phyloP scores from a whole-genome alignment of 768 basidiomycete genomes.

The Xerocomellus chrysenteron region DNA sequence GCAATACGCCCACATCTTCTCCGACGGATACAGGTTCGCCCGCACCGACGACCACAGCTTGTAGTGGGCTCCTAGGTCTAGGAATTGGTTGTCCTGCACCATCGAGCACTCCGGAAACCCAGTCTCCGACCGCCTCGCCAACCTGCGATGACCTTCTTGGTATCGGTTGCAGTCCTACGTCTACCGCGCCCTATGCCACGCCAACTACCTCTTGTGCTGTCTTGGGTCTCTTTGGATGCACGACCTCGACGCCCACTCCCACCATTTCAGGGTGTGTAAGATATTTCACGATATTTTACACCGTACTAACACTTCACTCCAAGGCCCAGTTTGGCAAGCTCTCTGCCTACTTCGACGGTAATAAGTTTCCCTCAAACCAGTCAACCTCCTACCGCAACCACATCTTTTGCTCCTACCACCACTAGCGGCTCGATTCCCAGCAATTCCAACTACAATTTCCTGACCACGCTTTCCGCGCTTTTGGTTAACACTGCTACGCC shows the following conservation, averaged over 20 bases:
- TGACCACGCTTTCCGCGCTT: conserved; percentile 35
- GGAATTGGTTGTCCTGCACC: conserved; percentile 16
- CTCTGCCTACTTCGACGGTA: conserved; percentile 20
- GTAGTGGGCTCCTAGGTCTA: conserved; percentile 4
- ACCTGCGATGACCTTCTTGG: neutral
- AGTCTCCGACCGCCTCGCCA: conserved; percentile 1
- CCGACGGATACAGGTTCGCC: neutral
- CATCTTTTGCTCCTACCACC: conserved; percentile 8
- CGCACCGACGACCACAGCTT: conserved; percentile 1
- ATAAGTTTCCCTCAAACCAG: conserved; percentile 31
- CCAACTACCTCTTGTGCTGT: conserved; percentile 18
- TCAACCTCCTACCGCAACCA: neutral
- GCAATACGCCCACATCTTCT: neutral
- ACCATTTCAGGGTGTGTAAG: conserved; percentile 13
- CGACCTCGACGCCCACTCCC: conserved; percentile 9
- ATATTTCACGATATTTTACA: neutral
- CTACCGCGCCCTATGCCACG: neutral
- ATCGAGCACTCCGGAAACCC: conserved; percentile 8
- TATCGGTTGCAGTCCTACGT: neutral
- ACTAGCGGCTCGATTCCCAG: conserved; percentile 8
- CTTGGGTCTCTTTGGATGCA: conserved; percentile 17
- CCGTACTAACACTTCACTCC: neutral
- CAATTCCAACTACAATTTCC: conserved; percentile 35
- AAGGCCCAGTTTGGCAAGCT: conserved; percentile 4
- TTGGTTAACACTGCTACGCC: conserved; percentile 26